Evolutionary conservation across 2,329 filamentous ascomycete species (phyloP), one percentile per base, ranked within the genome.

Genomic region (Pseudogymnoascus verrucosus): DNA sequence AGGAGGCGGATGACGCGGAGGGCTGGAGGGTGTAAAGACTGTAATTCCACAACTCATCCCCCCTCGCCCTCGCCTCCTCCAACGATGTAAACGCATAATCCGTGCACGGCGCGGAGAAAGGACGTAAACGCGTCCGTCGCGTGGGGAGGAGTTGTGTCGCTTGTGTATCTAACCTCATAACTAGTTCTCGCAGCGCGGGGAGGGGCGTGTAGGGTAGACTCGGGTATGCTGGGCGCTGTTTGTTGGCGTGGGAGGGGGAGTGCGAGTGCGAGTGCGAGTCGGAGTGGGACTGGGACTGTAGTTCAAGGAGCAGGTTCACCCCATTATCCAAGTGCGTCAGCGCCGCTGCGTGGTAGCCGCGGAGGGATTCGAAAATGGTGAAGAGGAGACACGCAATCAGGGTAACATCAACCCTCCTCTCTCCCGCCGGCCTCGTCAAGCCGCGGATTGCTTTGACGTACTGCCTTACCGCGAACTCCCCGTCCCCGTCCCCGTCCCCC

Each of bases 401-500:
- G 2, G 75, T 71, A 1, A 71, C 71, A 47, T 72, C 23, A 67
- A 72, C 68, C 12, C 72, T n/a, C n/a, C 23, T 51, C 23, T 16
- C 44, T 0, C 12, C 14, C 0, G 7, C 23, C 5, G 14, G 23
- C 2, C 23, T 6, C 4, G 11, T 21, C 12, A 54, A 2, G 12
- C 47, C 28, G 0, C 71, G 69, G 42, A 82, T 79, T 2, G 85
- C 85, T 62, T 80, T 78, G 1, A 82, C 80, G 69, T 88, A 87
- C 64, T 86, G 78, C 60, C 78, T 78, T 42, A 87, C 74, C 2
- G 86, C 85, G 59, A 85, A 78, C 66, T 84, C 79, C 79, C 5
- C 28, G 28, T 84, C 62, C 6, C 16, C 40, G 5, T 4, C 11
- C 2, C 14, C 5, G 5, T n/a, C 28, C 6, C 28, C 28, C 28